A percentile compares a stretch with the other conserved stretches of the same genome.
Conservation (phyloP, 352 stramenopile species). For the Phytopythium boreale region DNA sequence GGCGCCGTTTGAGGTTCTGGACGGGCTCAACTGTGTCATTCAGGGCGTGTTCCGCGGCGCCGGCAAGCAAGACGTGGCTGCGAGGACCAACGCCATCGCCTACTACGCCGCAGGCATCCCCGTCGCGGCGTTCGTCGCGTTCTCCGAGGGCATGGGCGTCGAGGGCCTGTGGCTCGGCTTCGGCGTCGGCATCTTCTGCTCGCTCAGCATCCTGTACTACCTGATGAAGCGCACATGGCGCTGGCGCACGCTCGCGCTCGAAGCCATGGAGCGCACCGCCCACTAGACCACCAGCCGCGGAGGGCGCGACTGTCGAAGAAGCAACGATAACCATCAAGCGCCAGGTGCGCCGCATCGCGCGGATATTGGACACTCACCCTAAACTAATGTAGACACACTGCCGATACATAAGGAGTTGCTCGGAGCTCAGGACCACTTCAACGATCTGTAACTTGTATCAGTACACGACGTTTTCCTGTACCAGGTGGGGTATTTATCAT, state of each 20-base stretch:
- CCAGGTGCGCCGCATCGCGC: too few species aligned
- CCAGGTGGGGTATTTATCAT: too few species aligned
- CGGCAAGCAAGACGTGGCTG: slow-evolving; percentile 55
- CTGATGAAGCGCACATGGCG: slow-evolving; percentile 29
- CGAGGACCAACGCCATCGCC: slow-evolving; percentile 60
- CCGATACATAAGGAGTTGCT: too few species aligned
- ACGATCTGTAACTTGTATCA: too few species aligned
- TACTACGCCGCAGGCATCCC: slow-evolving; percentile 81
- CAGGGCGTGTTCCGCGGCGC: slow-evolving; percentile 69
- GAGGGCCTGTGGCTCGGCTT: slow-evolving; percentile 62
- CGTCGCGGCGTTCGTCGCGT: slow-evolving; percentile 47
- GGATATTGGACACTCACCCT: too few species aligned
- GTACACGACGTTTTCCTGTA: too few species aligned
- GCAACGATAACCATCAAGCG: too few species aligned
- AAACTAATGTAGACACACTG: too few species aligned
- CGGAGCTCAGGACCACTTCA: too few species aligned
- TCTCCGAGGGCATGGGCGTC: slow-evolving; percentile 43
- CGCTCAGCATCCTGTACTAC: slow-evolving; percentile 23
- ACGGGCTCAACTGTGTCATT: slow-evolving; percentile 45
- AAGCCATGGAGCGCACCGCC: slow-evolving; percentile 33
- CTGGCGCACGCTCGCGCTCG: slow-evolving; percentile 31
- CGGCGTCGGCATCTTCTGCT: slow-evolving; percentile 37
- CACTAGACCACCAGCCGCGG: slow-evolving; percentile 11
- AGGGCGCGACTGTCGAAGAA: too few species aligned
- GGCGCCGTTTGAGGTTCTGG: slow-evolving; percentile 43